These are phyloP conservation scores for Ogataea thermomethanolica DNA, from an alignment of 805 yeast species.

Conservation along the genomic window DNA sequence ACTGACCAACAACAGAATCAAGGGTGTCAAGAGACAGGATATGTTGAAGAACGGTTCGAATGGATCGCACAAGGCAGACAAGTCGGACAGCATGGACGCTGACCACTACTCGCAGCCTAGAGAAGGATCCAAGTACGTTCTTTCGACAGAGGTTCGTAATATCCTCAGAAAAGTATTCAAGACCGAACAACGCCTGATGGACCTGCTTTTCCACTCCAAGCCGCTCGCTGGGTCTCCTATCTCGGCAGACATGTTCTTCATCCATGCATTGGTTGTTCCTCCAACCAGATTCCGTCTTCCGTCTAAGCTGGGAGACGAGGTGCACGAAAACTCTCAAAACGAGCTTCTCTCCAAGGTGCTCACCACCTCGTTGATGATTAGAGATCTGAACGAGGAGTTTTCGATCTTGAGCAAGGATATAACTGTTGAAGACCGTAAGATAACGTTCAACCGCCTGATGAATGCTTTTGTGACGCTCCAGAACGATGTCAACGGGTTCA, in stretches of 20 bases:
- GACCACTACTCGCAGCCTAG: constrained; percentile 47
- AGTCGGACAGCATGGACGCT: constrained; percentile 29
- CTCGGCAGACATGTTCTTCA: constrained; percentile 81
- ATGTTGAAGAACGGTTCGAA: constrained; percentile 46
- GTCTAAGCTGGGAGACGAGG: constrained; percentile 93
- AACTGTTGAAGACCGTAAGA: constrained; percentile 66
- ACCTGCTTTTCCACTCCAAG: constrained; percentile 76
- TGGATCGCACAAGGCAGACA: constrained; percentile 19
- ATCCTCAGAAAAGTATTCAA: constrained; percentile 71
- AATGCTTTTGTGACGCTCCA: constrained; percentile 93
- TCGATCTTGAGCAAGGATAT: constrained; percentile 58
- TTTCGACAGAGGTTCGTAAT: constrained; percentile 84
- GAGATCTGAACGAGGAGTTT: constrained; percentile 87
- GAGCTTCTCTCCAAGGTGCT: constrained; percentile 78
- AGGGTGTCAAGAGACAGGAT: constrained; percentile 71
- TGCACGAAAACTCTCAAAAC: constrained; percentile 92
- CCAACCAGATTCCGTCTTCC: constrained; percentile 96
- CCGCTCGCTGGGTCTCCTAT: constrained; percentile 51
- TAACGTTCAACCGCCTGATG: constrained; percentile 85
- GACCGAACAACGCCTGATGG: constrained; percentile 65
- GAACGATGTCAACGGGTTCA: constrained; percentile 89
- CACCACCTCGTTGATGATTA: constrained; percentile 73
- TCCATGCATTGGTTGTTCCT: constrained; percentile 87
- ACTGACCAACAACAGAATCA: constrained; percentile 72
- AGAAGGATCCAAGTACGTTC: constrained; percentile 77